Conservation (phyloP, 2,329 filamentous ascomycete genomes). For the Cladosporium phlei region DNA sequence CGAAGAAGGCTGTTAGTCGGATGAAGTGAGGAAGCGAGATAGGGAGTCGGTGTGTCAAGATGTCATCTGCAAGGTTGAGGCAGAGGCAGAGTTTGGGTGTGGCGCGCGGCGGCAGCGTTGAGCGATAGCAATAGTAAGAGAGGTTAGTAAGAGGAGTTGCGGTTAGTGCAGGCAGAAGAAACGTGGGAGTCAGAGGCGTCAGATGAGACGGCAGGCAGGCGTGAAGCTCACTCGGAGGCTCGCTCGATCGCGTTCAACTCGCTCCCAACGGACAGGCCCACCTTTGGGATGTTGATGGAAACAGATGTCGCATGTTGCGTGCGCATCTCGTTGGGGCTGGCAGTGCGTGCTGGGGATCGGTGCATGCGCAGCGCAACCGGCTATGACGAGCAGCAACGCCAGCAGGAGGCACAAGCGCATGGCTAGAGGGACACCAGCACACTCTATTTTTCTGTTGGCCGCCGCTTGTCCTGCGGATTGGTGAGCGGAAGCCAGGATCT, state of each 20-base stretch:
- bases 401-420: constrained; percentile 9
- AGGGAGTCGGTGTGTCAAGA: no score
- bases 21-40: background rate
- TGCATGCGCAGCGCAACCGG: constrained; percentile 4
- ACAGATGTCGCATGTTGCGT: constrained; percentile 11
- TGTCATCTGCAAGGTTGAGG: constrained; percentile 4
- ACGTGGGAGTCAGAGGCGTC: background rate
- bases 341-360: background rate
- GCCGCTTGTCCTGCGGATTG: constrained; percentile 2
- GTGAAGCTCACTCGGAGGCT: no score
- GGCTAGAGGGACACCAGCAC: constrained; percentile 8
- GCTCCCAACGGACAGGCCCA: constrained; percentile 11
- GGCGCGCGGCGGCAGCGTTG: background rate
- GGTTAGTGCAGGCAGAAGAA: no score
- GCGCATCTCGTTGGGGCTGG: constrained; percentile 10
- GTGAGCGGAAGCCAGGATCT: background rate
- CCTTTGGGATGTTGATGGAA: constrained; percentile 8
- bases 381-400: constrained; percentile 11
- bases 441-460: constrained; percentile 13
- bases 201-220: constrained; percentile 3
- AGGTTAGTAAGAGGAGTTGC: constrained; percentile 3
- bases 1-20: background rate
- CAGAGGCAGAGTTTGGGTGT: background rate
- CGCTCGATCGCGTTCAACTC: no score
- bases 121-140: constrained; percentile 2